Evolutionary conservation across 768 basidiomycete species (phyloP).

Genomic region (Fomitopsis pulvina): DNA sequence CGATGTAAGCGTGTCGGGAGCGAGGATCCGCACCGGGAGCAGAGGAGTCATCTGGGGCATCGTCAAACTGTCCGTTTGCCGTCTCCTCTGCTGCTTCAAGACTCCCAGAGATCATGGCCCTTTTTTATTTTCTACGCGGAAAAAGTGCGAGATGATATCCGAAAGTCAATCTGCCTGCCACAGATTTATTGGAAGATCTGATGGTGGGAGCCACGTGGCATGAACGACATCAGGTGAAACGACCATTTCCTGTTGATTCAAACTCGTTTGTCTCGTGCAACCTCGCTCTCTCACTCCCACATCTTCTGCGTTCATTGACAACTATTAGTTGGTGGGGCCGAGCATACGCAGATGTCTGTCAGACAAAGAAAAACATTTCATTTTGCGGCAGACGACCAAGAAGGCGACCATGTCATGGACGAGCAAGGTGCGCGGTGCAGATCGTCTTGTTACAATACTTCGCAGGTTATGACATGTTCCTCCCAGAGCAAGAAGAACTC

Average conservation of each 20-base stretch:
- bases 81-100: constrained; percentile 7
- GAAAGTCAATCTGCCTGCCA: too few species aligned
- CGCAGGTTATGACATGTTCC: not conserved
- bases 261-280: too few species aligned
- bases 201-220: too few species aligned
- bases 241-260: too few species aligned
- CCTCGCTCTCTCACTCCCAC: too few species aligned
- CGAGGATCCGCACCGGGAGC: constrained; percentile 13
- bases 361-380: constrained; percentile 16
- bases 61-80: constrained; percentile 57
- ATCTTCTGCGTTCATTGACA: too few species aligned
- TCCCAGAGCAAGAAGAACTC: constrained; percentile 22
- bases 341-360: constrained; percentile 2
- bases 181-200: too few species aligned
- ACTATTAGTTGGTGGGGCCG: too few species aligned
- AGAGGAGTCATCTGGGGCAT: constrained; percentile 36
- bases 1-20: constrained; percentile 27
- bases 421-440: constrained; percentile 18
- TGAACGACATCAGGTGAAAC: too few species aligned
- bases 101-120: not conserved
- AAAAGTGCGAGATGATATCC: too few species aligned
- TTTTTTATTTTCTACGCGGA: too few species aligned
- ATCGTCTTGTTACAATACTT: not conserved
- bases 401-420: constrained; percentile 17
- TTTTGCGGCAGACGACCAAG: constrained; percentile 12